phyloP scores from a whole-genome alignment of 2,329 filamentous ascomycete species.

The Xylariaceae sp. region DNA sequence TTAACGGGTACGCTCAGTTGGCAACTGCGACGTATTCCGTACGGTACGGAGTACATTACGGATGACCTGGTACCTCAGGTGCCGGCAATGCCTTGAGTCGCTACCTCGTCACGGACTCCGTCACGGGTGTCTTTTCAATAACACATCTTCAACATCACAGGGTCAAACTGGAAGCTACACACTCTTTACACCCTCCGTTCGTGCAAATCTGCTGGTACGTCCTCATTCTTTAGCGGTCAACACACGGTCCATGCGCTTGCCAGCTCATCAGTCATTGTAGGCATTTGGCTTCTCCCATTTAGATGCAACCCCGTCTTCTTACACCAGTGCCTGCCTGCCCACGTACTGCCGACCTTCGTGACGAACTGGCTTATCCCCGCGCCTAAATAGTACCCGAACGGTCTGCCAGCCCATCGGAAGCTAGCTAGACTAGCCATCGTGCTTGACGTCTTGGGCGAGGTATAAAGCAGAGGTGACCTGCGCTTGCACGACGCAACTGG shows the following conservation, averaged over 20 bases:
- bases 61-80: too few species aligned
- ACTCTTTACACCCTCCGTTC: not conserved
- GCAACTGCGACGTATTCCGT: too few species aligned
- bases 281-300: constrained; percentile 14
- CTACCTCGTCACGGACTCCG: constrained; percentile 1
- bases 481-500: not conserved
- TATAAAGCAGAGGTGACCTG: not conserved
- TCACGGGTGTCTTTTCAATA: constrained; percentile 4
- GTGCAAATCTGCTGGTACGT: not conserved
- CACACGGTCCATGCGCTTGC: constrained; percentile 10
- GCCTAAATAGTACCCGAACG: not conserved
- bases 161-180: constrained; percentile 3
- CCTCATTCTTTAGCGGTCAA: constrained; percentile 1
- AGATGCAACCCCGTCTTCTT: constrained; percentile 22
- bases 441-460: constrained; percentile 1
- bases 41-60: not conserved
- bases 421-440: not conserved
- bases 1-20: too few species aligned
- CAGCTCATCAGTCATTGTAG: constrained; percentile 10
- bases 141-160: constrained; percentile 6
- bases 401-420: not conserved
- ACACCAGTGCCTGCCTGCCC: constrained; percentile 10
- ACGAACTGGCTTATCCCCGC: constrained; percentile 4
- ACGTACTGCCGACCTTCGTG: constrained; percentile 1
- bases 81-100: too few species aligned